Evolutionary conservation across 768 basidiomycete species (phyloP).

Genomic region (Boletus edulis): DNA sequence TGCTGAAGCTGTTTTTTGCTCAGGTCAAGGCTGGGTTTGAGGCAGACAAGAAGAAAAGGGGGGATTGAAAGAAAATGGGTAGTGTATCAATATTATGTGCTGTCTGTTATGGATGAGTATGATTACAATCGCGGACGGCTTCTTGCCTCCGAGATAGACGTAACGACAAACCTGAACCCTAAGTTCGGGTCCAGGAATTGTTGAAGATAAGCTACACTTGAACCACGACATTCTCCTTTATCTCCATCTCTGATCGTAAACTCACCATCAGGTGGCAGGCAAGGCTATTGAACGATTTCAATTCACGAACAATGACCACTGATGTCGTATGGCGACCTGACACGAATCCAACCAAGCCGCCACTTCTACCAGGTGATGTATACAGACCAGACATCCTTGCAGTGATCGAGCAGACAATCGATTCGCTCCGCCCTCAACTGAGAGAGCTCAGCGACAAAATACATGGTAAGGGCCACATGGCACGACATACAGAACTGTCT

Average conservation of each 20-base stretch:
- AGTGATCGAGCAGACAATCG: slow-evolving; percentile 56
- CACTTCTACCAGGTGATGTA: slow-evolving; percentile 31
- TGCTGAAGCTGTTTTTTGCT: not conserved
- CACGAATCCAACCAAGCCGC: slow-evolving; percentile 22
- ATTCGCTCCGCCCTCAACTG: slow-evolving; percentile 53
- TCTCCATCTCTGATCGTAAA: not conserved
- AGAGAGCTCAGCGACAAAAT: slow-evolving; percentile 69
- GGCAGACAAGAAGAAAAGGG: slow-evolving; percentile 33
- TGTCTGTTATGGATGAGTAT: too few relatives aligned
- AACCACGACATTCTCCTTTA: too few relatives aligned
- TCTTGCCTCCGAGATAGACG: too few relatives aligned
- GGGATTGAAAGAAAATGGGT: not conserved
- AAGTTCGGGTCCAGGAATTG: too few relatives aligned
- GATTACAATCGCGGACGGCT: too few relatives aligned
- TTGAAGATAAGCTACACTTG: too few relatives aligned
- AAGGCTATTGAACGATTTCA: not conserved
- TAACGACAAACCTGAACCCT: too few relatives aligned
- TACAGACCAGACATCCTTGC: slow-evolving; percentile 60
- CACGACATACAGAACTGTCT: not conserved
- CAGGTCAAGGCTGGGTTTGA: slow-evolving; percentile 50
- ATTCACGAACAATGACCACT: slow-evolving; percentile 11
- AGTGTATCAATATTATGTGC: too few relatives aligned
- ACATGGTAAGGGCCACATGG: slow-evolving; percentile 44
- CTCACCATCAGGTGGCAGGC: not conserved
- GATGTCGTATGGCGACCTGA: slow-evolving; percentile 43